Percentiles rank a stretch among this genome's conserved stretches.
These are phyloP conservation scores for Trichosanthes truncata DNA, from an alignment of 306 rosid species.

Conservation along the genomic window DNA sequence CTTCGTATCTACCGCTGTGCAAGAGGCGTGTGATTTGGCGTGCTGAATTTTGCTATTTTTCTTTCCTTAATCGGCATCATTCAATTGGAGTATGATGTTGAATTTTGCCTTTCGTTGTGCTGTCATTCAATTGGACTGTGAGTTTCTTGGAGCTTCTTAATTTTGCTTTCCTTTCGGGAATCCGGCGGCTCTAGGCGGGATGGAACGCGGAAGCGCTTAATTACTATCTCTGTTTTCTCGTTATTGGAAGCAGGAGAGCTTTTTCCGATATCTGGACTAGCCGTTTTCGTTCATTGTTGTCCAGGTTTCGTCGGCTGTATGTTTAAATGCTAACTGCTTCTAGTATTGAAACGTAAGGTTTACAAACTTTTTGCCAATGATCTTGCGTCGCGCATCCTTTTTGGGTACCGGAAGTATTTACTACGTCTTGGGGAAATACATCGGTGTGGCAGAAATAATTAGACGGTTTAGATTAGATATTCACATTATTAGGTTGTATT, in stretches of 20 bases:
- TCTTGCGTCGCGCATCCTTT: neutral
- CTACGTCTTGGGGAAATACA: neutral
- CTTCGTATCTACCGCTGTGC: neutral
- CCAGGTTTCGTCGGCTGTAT: neutral
- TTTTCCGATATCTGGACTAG: neutral
- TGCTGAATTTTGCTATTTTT: neutral
- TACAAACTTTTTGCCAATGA: neutral
- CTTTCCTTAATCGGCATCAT: slow-evolving; percentile 1
- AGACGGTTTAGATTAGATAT: neutral
- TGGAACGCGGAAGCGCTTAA: neutral
- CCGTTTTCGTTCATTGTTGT: neutral
- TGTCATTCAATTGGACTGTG: neutral
- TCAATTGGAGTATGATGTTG: neutral
- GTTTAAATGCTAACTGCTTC: neutral
- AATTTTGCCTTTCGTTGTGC: neutral
- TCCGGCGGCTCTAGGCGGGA: neutral
- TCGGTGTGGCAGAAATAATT: neutral
- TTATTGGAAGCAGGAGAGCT: neutral
- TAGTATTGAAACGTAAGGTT: neutral
- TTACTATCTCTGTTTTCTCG: neutral
- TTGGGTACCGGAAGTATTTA: neutral
- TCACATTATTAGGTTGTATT: neutral
- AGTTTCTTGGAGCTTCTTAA: neutral
- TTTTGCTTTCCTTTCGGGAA: neutral
- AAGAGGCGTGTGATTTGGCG: neutral